Percentiles rank a stretch among this genome's conserved stretches.
phyloP scores from a whole-genome alignment of 305 asterid species.

The Coffea humblotiana region DNA sequence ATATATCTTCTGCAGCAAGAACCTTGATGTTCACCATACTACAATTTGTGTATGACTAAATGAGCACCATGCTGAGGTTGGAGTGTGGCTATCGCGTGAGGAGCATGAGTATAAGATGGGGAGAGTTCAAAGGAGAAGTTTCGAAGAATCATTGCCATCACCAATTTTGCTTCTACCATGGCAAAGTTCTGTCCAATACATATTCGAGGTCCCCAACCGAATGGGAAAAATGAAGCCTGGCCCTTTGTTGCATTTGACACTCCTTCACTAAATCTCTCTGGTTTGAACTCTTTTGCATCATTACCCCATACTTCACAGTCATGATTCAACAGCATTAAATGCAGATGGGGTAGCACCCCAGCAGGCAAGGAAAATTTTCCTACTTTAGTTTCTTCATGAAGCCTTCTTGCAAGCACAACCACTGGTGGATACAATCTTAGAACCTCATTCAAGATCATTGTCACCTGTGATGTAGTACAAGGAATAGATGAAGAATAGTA shows the following conservation, averaged over 20 bases:
- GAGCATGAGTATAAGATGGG: conserved; percentile 16
- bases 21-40: neutral
- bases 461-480: conserved; percentile 1
- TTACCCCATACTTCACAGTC: conserved; percentile 33
- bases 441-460: conserved; percentile 27
- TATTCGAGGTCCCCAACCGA: conserved; percentile 28
- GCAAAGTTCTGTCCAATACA: conserved; percentile 32
- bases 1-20: neutral
- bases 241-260: conserved; percentile 24
- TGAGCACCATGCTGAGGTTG: conserved; percentile 16
- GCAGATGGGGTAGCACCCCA: conserved; percentile 5
- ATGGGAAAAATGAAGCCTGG: conserved; percentile 23
- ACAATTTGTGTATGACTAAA: conserved; percentile 6
- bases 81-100: neutral
- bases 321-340: conserved; percentile 14
- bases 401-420: neutral
- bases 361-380: conserved; percentile 18
- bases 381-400: conserved; percentile 10
- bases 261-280: conserved; percentile 28
- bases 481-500: too few species aligned
- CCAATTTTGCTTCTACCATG: conserved; percentile 27
- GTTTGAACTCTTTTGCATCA: conserved; percentile 35
- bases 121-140: conserved; percentile 12
- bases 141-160: conserved; percentile 11
- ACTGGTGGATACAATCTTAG: conserved; percentile 24